Percentiles rank a stretch among this genome's conserved stretches.
phyloP scores from a whole-genome alignment of 2,329 filamentous ascomycete genomes.

The Acarospora socialis region DNA sequence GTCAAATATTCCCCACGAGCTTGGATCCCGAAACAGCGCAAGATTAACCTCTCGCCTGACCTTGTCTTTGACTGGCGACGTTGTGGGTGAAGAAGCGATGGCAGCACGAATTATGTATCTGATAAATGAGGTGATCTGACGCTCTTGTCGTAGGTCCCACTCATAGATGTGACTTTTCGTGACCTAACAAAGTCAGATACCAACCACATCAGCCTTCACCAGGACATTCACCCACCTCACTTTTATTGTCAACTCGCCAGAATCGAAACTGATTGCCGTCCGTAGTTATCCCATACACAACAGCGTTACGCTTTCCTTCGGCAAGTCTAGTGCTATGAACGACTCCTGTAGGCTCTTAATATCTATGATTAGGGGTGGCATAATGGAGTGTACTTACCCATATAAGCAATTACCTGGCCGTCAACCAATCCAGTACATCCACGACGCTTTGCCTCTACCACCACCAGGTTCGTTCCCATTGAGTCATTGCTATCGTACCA shows the following conservation, averaged over 20 bases:
- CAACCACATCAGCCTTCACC: constrained; percentile 1
- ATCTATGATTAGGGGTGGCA: too few relatives aligned
- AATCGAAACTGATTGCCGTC: constrained; percentile 8
- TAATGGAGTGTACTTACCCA: constrained; percentile 5
- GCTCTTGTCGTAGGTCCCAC: neutral
- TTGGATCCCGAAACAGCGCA: neutral
- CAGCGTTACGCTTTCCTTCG: constrained; percentile 6
- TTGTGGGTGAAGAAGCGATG: constrained; percentile 6
- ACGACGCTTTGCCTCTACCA: constrained; percentile 6
- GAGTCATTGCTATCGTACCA: constrained; percentile 6
- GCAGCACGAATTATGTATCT: constrained; percentile 5
- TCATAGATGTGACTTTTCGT: neutral
- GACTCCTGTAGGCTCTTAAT: constrained; percentile 5
- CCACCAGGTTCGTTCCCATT: constrained; percentile 1
- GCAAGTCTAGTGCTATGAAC: constrained; percentile 5
- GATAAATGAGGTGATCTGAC: constrained; percentile 6
- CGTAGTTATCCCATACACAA: constrained; percentile 9
- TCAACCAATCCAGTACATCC: neutral
- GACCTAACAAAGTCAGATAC: constrained; percentile 2
- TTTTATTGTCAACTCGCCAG: constrained; percentile 3
- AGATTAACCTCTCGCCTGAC: neutral
- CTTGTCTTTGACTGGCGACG: constrained; percentile 5
- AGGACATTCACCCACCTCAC: constrained; percentile 2
- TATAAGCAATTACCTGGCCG: constrained; percentile 7
- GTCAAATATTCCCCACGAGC: neutral